Percentiles rank a stretch among this genome's conserved stretches.
These are phyloP conservation scores for Uromyces viciae-fabae DNA, from an alignment of 1,284 basidiomycete species.

Conservation along the genomic window DNA sequence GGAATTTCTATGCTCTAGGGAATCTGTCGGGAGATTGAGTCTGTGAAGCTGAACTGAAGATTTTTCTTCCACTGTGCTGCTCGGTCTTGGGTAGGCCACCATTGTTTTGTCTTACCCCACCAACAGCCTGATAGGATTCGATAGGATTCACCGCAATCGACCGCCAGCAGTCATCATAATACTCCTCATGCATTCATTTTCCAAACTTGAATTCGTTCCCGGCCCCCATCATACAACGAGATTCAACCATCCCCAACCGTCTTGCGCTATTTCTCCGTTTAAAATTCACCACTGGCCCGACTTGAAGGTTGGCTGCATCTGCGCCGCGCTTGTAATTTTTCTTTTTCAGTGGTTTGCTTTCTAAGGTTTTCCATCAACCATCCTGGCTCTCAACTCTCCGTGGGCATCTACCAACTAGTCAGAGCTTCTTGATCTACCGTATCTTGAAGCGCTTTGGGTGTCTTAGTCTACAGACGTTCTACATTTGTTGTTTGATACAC, in stretches of 20 bases:
- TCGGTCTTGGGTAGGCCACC: slow-evolving; percentile 5
- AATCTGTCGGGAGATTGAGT: background rate
- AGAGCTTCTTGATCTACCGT: slow-evolving; percentile 12
- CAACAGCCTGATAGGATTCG: slow-evolving; percentile 19
- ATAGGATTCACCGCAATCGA: slow-evolving; percentile 26
- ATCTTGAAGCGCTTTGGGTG: background rate
- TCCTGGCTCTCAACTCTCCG: slow-evolving; percentile 18
- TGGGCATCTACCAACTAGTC: slow-evolving; percentile 18
- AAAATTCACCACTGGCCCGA: slow-evolving; percentile 39
- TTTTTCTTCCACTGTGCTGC: background rate
- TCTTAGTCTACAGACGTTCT: slow-evolving; percentile 15
- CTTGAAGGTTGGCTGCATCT: slow-evolving; percentile 8
- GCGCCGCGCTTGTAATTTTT: background rate
- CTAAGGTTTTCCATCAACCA: slow-evolving; percentile 5
- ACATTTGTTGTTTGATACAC: background rate
- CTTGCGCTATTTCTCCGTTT: slow-evolving; percentile 9
- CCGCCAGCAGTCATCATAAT: slow-evolving; percentile 14
- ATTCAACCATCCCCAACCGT: slow-evolving; percentile 16
- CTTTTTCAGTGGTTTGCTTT: slow-evolving; percentile 13
- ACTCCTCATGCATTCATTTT: slow-evolving; percentile 15
- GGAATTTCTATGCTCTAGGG: background rate
- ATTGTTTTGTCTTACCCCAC: background rate
- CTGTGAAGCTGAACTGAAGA: background rate
- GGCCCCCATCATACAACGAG: slow-evolving; percentile 13
- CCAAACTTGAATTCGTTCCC: background rate